These are phyloP conservation scores for Solanum chilense DNA, from an alignment of 257 asterid genomes.

Conservation along the genomic window DNA sequence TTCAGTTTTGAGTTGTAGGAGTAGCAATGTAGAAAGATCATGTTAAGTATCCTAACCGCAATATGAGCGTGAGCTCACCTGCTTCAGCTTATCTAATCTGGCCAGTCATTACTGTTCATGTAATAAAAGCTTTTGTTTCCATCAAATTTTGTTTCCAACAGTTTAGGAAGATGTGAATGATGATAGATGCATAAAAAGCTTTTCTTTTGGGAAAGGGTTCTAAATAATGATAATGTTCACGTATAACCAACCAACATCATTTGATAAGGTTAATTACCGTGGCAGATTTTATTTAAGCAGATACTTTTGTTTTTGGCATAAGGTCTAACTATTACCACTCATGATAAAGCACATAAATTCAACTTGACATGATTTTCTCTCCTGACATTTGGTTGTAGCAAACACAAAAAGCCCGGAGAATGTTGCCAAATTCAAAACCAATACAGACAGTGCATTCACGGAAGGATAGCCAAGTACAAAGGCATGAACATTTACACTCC, in stretches of 20 bases:
- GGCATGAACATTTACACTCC: not conserved
- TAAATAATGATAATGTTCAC: not conserved
- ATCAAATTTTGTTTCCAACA: too few species aligned
- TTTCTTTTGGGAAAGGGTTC: not conserved
- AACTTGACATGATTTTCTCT: not conserved
- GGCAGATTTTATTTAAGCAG: not conserved
- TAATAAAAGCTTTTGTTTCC: too few species aligned
- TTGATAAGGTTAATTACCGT: not conserved
- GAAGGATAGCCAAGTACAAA: not conserved
- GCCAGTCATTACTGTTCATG: too few species aligned
- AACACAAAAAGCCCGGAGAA: conserved; percentile 6
- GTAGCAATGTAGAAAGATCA: not conserved
- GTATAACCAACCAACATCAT: not conserved
- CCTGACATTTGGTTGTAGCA: conserved; percentile 8
- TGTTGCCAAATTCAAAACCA: conserved; percentile 1
- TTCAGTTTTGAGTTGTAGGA: not conserved
- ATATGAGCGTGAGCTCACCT: not conserved
- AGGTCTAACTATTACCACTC: not conserved
- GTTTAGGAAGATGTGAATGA: too few species aligned
- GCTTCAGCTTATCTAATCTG: too few species aligned
- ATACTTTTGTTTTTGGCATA: not conserved
- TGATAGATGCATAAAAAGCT: not conserved
- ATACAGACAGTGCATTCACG: not conserved
- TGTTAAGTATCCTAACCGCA: not conserved
- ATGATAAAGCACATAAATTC: not conserved